Evolutionary conservation across 2,329 filamentous ascomycete species (phyloP).

Genomic region (Ustulina deusta): DNA sequence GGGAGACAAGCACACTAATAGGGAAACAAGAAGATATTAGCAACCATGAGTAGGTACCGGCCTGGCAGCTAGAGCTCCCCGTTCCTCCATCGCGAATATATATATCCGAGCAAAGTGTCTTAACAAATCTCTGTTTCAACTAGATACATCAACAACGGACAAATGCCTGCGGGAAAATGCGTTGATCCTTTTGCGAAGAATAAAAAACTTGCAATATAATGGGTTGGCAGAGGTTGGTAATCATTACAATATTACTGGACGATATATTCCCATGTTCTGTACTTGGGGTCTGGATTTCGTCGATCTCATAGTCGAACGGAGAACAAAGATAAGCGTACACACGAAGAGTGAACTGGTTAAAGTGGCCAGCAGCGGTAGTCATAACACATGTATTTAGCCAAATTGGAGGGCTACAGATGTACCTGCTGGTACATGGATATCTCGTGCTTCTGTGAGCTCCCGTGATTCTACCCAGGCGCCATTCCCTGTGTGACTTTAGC

Average conservation of each 20-base stretch:
- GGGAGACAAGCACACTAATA: not conserved
- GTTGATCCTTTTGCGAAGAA: constrained; percentile 9
- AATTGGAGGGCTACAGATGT: constrained; percentile 34
- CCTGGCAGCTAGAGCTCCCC: not conserved
- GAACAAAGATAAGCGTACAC: constrained; percentile 23
- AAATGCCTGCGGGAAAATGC: constrained; percentile 13
- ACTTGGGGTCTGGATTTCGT: constrained; percentile 17
- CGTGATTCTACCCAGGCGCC: constrained; percentile 32
- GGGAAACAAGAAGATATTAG: not conserved
- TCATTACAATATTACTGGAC: constrained; percentile 33
- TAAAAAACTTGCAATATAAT: constrained; percentile 16
- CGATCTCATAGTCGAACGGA: constrained; percentile 13
- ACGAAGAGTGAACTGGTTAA: constrained; percentile 29
- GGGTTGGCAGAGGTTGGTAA: constrained; percentile 33
- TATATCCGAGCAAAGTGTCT: constrained; percentile 17
- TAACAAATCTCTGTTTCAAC: not conserved
- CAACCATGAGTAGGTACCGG: not conserved
- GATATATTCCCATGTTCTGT: constrained; percentile 27
- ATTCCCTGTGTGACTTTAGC: constrained; percentile 39
- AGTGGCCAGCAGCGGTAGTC: constrained; percentile 22
- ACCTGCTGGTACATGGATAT: constrained; percentile 25
- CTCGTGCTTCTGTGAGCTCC: constrained; percentile 18
- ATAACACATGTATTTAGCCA: constrained; percentile 37
- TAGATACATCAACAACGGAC: not conserved
- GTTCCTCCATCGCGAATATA: constrained; percentile 23